Conservation (phyloP, 2,329 filamentous ascomycete genomes). For the Fusarium tanahbumbuense region DNA sequence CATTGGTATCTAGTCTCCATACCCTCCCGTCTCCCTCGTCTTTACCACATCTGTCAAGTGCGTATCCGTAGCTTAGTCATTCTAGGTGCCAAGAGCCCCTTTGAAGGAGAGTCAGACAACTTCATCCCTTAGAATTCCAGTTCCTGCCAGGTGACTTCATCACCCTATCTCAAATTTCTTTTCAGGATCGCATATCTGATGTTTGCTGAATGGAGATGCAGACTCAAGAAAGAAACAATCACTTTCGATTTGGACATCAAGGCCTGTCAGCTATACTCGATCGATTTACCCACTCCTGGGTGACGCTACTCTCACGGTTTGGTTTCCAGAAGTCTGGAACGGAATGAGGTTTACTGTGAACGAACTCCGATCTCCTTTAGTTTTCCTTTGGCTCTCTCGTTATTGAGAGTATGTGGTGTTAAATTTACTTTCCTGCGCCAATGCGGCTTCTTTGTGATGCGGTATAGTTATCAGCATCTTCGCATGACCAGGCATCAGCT, state of each 20-base stretch:
- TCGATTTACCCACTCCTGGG: not conserved
- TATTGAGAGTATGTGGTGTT: not conserved
- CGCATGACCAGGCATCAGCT: not conserved
- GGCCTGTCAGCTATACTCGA: not conserved
- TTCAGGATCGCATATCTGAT: not conserved
- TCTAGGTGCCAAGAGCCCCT: slow-evolving; percentile 23
- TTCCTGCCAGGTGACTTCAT: slow-evolving; percentile 31
- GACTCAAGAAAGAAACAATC: not conserved
- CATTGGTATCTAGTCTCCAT: not conserved
- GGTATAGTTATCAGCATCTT: slow-evolving; percentile 16
- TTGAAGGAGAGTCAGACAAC: slow-evolving; percentile 38
- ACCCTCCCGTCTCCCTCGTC: not conserved
- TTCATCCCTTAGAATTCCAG: slow-evolving; percentile 46
- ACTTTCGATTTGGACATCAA: not conserved
- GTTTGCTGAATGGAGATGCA: not conserved
- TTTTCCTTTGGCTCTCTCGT: not conserved
- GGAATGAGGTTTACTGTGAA: too few species aligned
- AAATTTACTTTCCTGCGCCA: not conserved
- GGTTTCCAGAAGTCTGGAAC: slow-evolving; percentile 21
- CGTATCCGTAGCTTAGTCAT: slow-evolving; percentile 38
- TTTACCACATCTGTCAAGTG: not conserved
- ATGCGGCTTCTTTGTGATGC: not conserved
- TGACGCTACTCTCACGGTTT: not conserved
- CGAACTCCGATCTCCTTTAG: not conserved
- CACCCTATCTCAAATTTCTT: slow-evolving; percentile 7